Base-by-base conservation (phyloP, 495 filamentous ascomycete genomes). In the Neohortaea acidophila region DNA sequence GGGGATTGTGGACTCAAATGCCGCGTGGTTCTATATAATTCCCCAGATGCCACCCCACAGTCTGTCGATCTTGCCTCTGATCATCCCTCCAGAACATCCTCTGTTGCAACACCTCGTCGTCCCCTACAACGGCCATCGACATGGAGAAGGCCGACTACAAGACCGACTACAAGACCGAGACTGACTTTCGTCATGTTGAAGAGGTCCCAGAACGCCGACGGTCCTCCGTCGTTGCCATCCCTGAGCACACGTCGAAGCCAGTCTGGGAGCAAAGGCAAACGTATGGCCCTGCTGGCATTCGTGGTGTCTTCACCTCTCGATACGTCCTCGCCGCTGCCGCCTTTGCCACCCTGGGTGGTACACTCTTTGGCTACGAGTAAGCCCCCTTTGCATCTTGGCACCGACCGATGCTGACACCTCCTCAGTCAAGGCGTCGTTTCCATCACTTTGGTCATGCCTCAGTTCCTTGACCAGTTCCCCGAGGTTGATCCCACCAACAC, bases 351-450 rank as follows among this genome's bases (percentile, higher is more conserved):
- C 52, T 74, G 0, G 70, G 71, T 33, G 71, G 71, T 28, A 48
- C 72, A 32, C 47, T 70, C 7, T 74, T 74, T 39, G 71, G 71
- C 12, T 74, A 73, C 48, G 70, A 75, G 38, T 66, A 68, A 39
- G 62, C n/a, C n/a, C n/a, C n/a, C n/a, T n/a, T n/a, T 57, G 21
- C 10, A 24, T 6, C 15, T 25, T 37, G 9, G 10, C 8, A 6
- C 9, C 21, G 14, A 21, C 17, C 7, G 33, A 3, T 8, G 4
- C 35, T 23, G 19, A 1, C 4, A 35, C 22, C 9, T n/a, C 23
- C 2, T 12, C 4, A 48, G 43, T 36, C 54, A 60, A 39, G 59
- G 62, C 24, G 71, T 75, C 12, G 62, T 75, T 20, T 69, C 66
- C 2, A 60, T 75, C 1, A 69, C 67, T 15, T 51, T 73, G 25